These are phyloP conservation scores for Nakazawaea wickerhamii DNA, from an alignment of 805 yeast species.

Conservation along the genomic window DNA sequence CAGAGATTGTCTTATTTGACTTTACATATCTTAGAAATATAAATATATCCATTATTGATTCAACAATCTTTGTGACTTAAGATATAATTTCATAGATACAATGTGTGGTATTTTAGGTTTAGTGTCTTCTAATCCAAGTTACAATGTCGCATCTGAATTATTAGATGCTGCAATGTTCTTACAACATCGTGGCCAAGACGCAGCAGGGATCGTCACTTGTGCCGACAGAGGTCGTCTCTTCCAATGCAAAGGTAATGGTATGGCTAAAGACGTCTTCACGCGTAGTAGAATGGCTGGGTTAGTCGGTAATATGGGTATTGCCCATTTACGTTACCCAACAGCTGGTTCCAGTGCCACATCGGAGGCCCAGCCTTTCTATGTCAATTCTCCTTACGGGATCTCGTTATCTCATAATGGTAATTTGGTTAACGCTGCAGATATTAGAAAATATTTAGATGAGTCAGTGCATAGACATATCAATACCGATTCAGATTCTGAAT, in stretches of 20 bases:
- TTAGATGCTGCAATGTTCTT: constrained; percentile 89
- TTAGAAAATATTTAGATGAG: constrained; percentile 80
- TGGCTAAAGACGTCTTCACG: constrained; percentile 97
- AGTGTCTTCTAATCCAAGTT: constrained; percentile 68
- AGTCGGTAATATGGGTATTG: constrained; percentile 92
- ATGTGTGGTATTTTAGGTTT: constrained; percentile 98
- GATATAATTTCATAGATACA: too few relatives aligned
- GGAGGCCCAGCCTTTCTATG: constrained; percentile 98
- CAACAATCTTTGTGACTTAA: too few relatives aligned
- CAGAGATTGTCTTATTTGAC: too few relatives aligned
- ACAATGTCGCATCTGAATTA: constrained; percentile 80
- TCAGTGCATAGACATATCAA: constrained; percentile 95
- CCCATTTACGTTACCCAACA: constrained; percentile 93
- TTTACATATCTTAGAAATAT: too few relatives aligned
- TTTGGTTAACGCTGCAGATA: constrained; percentile 77
- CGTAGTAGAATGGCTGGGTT: constrained; percentile 70
- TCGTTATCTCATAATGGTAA: constrained; percentile 92
- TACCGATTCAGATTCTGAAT: constrained; percentile 94
- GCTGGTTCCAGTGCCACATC: constrained; percentile 95
- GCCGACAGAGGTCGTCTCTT: constrained; percentile 89
- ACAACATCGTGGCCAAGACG: constrained; percentile 98
- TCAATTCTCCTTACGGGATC: constrained; percentile 94
- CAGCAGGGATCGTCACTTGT: constrained; percentile 98
- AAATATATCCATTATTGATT: too few relatives aligned
- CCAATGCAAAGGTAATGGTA: constrained; percentile 98